phyloP scores from a whole-genome alignment of 805 yeast genomes.

The Kuraishia floccosa region DNA sequence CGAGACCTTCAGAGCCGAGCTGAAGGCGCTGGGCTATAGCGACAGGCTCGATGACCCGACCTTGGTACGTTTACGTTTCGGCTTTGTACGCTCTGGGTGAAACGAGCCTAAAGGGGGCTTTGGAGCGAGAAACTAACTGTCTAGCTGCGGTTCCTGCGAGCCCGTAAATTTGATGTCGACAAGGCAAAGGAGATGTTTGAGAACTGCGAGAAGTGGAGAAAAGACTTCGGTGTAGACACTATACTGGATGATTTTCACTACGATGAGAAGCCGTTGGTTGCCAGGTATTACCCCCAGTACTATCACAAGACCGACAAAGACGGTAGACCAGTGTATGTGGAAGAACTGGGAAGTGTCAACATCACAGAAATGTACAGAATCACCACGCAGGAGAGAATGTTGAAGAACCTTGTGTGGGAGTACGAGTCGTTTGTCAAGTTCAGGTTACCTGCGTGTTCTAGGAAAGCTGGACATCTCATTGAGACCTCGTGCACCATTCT shows the following conservation, averaged over 20 bases:
- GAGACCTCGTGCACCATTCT: conserved; percentile 96
- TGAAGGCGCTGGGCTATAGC: conserved; percentile 56
- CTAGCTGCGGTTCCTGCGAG: conserved; percentile 73
- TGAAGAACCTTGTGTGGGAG: conserved; percentile 94
- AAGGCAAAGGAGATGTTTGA: conserved; percentile 75
- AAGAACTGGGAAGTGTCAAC: conserved; percentile 88
- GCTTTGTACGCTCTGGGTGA: no score
- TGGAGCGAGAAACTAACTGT: not conserved
- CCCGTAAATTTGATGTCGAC: conserved; percentile 83
- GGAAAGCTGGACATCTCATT: conserved; percentile 63
- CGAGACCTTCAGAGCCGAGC: conserved; percentile 41
- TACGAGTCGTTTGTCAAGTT: conserved; percentile 79
- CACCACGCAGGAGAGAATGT: conserved; percentile 93
- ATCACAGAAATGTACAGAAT: conserved; percentile 85
- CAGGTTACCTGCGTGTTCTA: conserved; percentile 91
- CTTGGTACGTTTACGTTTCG: conserved; percentile 23
- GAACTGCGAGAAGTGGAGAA: conserved; percentile 88
- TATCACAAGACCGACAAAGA: conserved; percentile 95
- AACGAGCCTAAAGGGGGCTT: not conserved
- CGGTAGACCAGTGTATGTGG: conserved; percentile 93
- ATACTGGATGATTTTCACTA: conserved; percentile 82
- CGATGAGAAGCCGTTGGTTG: conserved; percentile 86
- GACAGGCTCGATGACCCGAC: conserved; percentile 82
- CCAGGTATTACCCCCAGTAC: conserved; percentile 88
- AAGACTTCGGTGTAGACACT: conserved; percentile 76